These are phyloP conservation scores for Leccinum angustisporum DNA, from an alignment of 1,284 basidiomycete genomes.

Conservation along the genomic window DNA sequence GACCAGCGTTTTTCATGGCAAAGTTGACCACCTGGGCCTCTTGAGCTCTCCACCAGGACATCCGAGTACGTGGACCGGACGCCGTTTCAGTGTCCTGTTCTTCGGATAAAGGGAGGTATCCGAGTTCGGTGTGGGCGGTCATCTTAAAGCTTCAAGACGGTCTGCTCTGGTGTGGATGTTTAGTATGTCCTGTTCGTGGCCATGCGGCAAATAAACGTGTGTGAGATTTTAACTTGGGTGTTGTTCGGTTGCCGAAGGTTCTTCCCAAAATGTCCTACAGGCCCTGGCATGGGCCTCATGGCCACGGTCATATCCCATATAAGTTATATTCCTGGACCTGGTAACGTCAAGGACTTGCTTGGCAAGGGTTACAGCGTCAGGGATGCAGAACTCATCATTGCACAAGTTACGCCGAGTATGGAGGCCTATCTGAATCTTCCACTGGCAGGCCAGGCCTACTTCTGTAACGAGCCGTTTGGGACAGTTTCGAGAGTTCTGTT, in stretches of 20 bases:
- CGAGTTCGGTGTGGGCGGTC: not conserved
- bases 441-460: not conserved
- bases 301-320: not conserved
- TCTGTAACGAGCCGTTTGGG: not conserved
- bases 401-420: not conserved
- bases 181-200: not conserved
- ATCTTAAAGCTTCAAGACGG: not conserved
- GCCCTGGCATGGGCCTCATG: not conserved
- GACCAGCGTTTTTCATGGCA: constrained; percentile 47
- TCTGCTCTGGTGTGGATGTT: not conserved
- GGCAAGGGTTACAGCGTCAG: not conserved
- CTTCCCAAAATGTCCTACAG: not conserved
- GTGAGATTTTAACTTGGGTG: not conserved
- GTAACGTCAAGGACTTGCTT: not conserved
- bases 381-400: not conserved
- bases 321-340: not conserved
- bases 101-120: not conserved
- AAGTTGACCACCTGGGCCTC: not conserved
- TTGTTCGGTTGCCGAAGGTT: not conserved
- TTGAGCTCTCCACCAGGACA: not conserved
- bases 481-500: not conserved
- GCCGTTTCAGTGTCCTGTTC: not conserved
- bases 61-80: not conserved
- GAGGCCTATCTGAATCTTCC: not conserved
- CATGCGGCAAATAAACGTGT: not conserved